A percentile compares a stretch with the other conserved stretches of the same genome.
phyloP scores from a whole-genome alignment of 2,329 filamentous ascomycete genomes.

The Orbilia blumenaviensis region DNA sequence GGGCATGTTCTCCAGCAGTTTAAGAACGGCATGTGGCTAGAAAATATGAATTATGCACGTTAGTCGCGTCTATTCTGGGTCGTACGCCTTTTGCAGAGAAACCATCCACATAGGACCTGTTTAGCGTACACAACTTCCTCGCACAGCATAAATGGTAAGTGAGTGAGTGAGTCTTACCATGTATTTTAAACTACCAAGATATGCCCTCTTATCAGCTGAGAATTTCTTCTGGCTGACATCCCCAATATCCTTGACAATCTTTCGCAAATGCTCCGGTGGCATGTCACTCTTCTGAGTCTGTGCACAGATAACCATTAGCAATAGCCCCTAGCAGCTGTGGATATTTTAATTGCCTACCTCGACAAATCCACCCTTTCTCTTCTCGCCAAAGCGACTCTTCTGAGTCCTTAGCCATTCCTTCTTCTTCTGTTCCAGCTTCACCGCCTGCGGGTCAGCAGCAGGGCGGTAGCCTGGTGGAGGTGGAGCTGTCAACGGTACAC shows the following conservation, averaged over 20 bases:
- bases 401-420: slow-evolving; percentile 96
- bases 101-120: slow-evolving; percentile 45
- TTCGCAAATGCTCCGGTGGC: slow-evolving; percentile 96
- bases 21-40: slow-evolving; percentile 87
- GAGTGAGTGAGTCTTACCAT: slow-evolving; percentile 67
- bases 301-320: slow-evolving; percentile 2
- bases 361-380: slow-evolving; percentile 93
- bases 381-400: slow-evolving; percentile 93
- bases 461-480: slow-evolving; percentile 87
- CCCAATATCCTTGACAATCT: slow-evolving; percentile 97
- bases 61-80: slow-evolving; percentile 54
- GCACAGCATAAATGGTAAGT: slow-evolving; percentile 1
- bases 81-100: slow-evolving; percentile 44
- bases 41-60: slow-evolving; percentile 43
- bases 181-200: slow-evolving; percentile 95
- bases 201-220: slow-evolving; percentile 97
- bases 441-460: slow-evolving; percentile 80
- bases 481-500: slow-evolving; percentile 66
- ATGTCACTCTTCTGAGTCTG: slow-evolving; percentile 94
- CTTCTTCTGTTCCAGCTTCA: slow-evolving; percentile 98
- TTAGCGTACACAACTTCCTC: slow-evolving; percentile 53
- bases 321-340: not conserved
- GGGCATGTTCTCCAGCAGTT: slow-evolving; percentile 98
- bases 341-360: slow-evolving; percentile 64
- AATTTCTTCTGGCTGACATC: slow-evolving; percentile 99